phyloP scores from a whole-genome alignment of 2,329 filamentous ascomycete genomes.

The Aspergillus sp. region DNA sequence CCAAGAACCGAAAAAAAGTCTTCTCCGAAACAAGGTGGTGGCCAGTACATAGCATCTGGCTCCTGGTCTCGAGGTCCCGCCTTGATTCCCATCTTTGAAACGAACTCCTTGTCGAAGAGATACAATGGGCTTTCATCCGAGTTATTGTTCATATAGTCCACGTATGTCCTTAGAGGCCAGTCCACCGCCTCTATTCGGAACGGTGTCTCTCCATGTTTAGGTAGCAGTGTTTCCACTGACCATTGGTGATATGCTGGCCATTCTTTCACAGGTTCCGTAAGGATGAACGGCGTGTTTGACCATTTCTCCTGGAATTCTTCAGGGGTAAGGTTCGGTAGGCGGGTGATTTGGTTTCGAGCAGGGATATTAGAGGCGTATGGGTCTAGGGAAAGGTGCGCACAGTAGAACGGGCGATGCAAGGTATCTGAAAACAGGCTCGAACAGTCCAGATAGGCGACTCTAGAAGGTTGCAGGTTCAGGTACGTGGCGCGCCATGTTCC shows the following conservation, averaged over 20 bases:
- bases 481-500: conserved; percentile 83
- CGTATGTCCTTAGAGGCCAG: conserved; percentile 81
- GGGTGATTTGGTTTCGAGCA: conserved; percentile 67
- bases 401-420: conserved; percentile 86
- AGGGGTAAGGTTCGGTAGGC: conserved; percentile 66
- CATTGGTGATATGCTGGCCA: conserved; percentile 79
- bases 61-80: conserved; percentile 49
- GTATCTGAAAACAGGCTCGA: conserved; percentile 83
- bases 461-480: conserved; percentile 57
- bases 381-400: conserved; percentile 69
- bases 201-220: conserved; percentile 62
- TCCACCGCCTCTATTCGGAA: conserved; percentile 94
- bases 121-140: conserved; percentile 87
- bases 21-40: conserved; percentile 78
- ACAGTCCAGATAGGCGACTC: conserved; percentile 66
- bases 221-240: conserved; percentile 67
- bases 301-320: conserved; percentile 73
- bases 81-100: conserved; percentile 75
- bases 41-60: conserved; percentile 66
- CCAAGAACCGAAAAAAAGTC: conserved; percentile 83
- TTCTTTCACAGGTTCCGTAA: conserved; percentile 74
- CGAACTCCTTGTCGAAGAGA: conserved; percentile 85
- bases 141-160: conserved; percentile 76
- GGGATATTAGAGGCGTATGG: conserved; percentile 73
- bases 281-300: conserved; percentile 80